phyloP scores from a whole-genome alignment of 1,284 basidiomycete species.

The Boletus calvinii region DNA sequence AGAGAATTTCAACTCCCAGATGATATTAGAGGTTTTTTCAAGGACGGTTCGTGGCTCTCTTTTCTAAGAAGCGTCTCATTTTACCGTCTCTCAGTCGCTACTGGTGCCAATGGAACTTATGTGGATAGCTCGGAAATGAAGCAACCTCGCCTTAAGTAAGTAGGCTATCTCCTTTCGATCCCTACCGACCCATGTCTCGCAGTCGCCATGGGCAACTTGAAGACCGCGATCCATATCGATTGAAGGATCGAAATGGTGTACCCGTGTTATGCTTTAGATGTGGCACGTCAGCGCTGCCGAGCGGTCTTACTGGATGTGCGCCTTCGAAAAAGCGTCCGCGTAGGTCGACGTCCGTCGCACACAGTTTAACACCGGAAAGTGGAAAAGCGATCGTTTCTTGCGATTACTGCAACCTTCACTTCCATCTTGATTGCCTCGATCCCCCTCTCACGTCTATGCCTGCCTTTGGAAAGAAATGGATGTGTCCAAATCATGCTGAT shows the following conservation, averaged over 20 bases:
- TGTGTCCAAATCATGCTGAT: conserved; percentile 96
- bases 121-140: conserved; percentile 75
- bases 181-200: conserved; percentile 17
- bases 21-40: conserved; percentile 85
- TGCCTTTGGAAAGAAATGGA: conserved; percentile 89
- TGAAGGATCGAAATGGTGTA: conserved; percentile 82
- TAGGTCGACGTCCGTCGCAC: conserved; percentile 42
- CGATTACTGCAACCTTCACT: conserved; percentile 93
- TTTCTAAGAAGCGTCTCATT: conserved; percentile 14
- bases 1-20: conserved; percentile 88
- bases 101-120: conserved; percentile 75
- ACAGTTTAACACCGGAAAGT: conserved; percentile 43
- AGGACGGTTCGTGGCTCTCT: conserved; percentile 60
- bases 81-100: conserved; percentile 53
- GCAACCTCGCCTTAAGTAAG: conserved; percentile 72
- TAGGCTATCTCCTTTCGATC: conserved; percentile 17
- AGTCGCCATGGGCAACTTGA: conserved; percentile 89
- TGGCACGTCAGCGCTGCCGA: conserved; percentile 73
- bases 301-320: conserved; percentile 45
- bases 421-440: conserved; percentile 96
- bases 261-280: conserved; percentile 89
- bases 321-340: conserved; percentile 55
- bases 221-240: conserved; percentile 85
- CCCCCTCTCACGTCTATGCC: conserved; percentile 90
- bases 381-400: conserved; percentile 85